Evolutionary conservation across 257 asterid genomes (phyloP).

Genomic region (Petrea volubilis): DNA sequence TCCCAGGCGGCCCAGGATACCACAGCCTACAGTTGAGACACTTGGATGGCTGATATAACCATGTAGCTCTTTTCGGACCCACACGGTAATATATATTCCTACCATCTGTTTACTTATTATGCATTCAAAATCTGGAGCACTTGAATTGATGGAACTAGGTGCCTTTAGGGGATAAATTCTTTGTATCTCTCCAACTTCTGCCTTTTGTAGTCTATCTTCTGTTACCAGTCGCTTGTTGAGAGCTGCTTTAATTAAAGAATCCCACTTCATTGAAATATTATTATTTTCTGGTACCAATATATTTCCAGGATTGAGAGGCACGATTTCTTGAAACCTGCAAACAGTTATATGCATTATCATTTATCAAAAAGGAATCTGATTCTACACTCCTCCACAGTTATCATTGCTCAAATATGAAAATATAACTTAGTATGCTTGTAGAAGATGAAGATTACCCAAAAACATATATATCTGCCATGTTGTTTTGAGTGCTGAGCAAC

Average conservation of each 20-base stretch:
- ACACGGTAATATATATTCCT: slow-evolving; percentile 54
- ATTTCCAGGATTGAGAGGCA: slow-evolving; percentile 64
- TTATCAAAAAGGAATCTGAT: not conserved
- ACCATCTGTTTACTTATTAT: slow-evolving; percentile 62
- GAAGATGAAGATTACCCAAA: slow-evolving; percentile 47
- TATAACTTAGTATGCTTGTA: not conserved
- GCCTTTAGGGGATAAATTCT: slow-evolving; percentile 42
- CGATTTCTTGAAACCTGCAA: slow-evolving; percentile 73
- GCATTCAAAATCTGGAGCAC: slow-evolving; percentile 43
- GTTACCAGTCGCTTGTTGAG: slow-evolving; percentile 46
- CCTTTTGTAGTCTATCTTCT: slow-evolving; percentile 30
- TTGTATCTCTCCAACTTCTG: slow-evolving; percentile 50
- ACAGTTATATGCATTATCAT: slow-evolving; percentile 4
- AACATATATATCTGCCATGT: slow-evolving; percentile 59
- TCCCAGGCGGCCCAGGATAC: slow-evolving; percentile 58
- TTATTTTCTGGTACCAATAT: slow-evolving; percentile 42
- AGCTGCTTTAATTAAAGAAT: slow-evolving; percentile 48
- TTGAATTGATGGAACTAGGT: slow-evolving; percentile 30
- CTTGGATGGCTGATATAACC: slow-evolving; percentile 40
- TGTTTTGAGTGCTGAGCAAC: slow-evolving; percentile 39
- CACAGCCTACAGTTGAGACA: slow-evolving; percentile 59
- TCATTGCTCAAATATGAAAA: not conserved
- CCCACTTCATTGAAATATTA: slow-evolving; percentile 50
- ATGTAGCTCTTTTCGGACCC: slow-evolving; percentile 46
- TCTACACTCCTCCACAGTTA: not conserved